Evolutionary conservation across 768 basidiomycete species (phyloP).

Genomic region (Hydnomerulius pinastri): DNA sequence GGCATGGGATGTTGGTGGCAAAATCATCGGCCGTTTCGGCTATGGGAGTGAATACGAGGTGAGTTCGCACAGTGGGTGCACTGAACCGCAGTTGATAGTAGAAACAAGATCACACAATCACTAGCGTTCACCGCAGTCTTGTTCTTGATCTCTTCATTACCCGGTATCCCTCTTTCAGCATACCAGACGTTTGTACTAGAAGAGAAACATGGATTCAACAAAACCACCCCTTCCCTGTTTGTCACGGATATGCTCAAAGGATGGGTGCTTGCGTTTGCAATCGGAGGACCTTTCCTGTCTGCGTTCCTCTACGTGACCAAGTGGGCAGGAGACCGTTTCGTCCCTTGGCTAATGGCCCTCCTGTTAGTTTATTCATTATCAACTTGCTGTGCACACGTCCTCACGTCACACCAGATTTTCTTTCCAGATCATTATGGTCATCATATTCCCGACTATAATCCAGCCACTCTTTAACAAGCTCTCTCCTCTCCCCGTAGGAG

Average conservation of each 20-base stretch:
- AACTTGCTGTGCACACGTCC: neutral
- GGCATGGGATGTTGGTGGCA: constrained; percentile 74
- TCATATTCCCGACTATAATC: constrained; percentile 83
- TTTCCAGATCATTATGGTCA: constrained; percentile 84
- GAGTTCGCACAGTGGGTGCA: neutral
- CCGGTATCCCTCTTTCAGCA: constrained; percentile 71
- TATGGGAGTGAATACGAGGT: constrained; percentile 78
- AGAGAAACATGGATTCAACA: constrained; percentile 97
- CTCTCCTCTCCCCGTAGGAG: constrained; percentile 77
- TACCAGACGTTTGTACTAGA: constrained; percentile 95
- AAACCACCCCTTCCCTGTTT: constrained; percentile 79
- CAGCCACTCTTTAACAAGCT: constrained; percentile 98
- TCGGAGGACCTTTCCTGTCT: constrained; percentile 86
- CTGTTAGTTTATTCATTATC: constrained; percentile 53
- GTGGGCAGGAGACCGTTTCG: constrained; percentile 92
- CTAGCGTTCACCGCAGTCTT: constrained; percentile 74
- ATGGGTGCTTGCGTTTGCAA: constrained; percentile 65
- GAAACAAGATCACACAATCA: constrained; percentile 75
- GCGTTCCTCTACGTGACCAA: constrained; percentile 87
- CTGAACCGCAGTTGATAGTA: neutral
- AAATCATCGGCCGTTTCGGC: constrained; percentile 49
- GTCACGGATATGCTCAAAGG: constrained; percentile 79
- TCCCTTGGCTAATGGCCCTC: constrained; percentile 93
- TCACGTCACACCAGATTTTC: constrained; percentile 50
- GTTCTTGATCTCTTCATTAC: constrained; percentile 63